Evolutionary conservation across 768 basidiomycete species (phyloP), one percentile per base, ranked within the genome.

Genomic region (Psilocybe cubensis): DNA sequence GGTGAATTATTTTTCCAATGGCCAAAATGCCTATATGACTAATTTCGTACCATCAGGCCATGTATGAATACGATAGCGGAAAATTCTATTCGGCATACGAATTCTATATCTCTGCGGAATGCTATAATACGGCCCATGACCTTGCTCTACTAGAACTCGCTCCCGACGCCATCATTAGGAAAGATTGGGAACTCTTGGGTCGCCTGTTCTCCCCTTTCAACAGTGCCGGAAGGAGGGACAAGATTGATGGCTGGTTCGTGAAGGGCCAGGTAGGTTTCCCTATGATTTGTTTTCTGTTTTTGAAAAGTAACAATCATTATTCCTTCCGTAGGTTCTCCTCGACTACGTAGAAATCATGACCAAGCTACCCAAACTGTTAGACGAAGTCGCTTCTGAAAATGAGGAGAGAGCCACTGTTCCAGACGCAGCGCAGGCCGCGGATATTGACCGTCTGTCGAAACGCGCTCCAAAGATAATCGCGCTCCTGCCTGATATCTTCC

Each of bases 81-180:
- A 73, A 88, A 28, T 64, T 88, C 2, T 94, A 82, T 67, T 77
- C 81, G 1, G 94, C 93, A 17, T 97, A 92, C 68, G 83, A 92
- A 44, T 75, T 89, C 23, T 91, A 91, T 68, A 74, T 92, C 47
- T 69, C 83, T 24, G 93, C 93, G 2, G 84, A 85, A 18, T 69
- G 86, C 29, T 88, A 85, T 60, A 81, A 87, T 56, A 73, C 83
- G 4, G 95, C 96, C 0, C 95, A 97, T 67, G 83, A 86, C 46
- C 78, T 98, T 41, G 91, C 92, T n/a, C 79, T 96, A 27, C 72
- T 79, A n/a, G 88, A 95, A 58, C 82, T 99, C 7, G 92, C 91
- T 5, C 92, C 94, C 1, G 96, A 98, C 61, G 92, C 89, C 0
- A 79, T 97, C 53, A 79, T 98, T 27, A 77, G 86, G 8, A 79